Percentiles rank a stretch among this genome's conserved stretches.
phyloP scores from a whole-genome alignment of 768 basidiomycete genomes.

The Macrolepiota albuminosa region DNA sequence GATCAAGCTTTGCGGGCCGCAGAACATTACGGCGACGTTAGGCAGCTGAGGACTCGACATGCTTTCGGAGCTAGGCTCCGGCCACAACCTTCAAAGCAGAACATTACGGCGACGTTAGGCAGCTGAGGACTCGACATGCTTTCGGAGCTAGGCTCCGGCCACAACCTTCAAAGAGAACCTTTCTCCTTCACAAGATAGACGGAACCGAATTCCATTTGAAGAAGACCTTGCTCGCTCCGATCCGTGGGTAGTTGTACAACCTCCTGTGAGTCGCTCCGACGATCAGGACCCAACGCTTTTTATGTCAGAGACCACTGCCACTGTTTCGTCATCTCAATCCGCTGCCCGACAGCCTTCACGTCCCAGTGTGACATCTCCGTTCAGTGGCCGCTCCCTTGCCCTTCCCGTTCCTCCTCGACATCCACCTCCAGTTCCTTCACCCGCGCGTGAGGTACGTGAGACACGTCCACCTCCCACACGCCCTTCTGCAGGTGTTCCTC shows the following conservation, averaged over 20 bases:
- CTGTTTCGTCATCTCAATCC: constrained; percentile 15
- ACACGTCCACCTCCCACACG: constrained; percentile 28
- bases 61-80: constrained; percentile 22
- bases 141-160: constrained; percentile 22
- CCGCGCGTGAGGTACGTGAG: constrained; percentile 29
- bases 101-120: constrained; percentile 26
- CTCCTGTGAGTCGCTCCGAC: constrained; percentile 22
- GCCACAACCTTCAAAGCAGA: constrained; percentile 33
- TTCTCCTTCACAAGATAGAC: constrained; percentile 18
- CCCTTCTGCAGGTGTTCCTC: constrained; percentile 33
- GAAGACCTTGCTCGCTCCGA: constrained; percentile 22
- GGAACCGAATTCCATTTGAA: constrained; percentile 21
- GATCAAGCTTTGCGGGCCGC: constrained; percentile 35
- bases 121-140: constrained; percentile 25
- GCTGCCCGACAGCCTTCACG: constrained; percentile 25
- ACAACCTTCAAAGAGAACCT: constrained; percentile 29
- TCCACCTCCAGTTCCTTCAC: constrained; percentile 33
- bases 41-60: constrained; percentile 26
- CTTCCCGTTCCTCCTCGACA: constrained; percentile 34
- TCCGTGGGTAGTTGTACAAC: constrained; percentile 24
- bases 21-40: constrained; percentile 31
- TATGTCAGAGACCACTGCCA: constrained; percentile 19
- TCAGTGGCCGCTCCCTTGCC: constrained; percentile 23
- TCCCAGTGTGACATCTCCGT: constrained; percentile 29
- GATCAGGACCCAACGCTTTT: constrained; percentile 25